Base-by-base conservation (phyloP, 139 green algal genomes). In the Dunaliella sp. region DNA sequence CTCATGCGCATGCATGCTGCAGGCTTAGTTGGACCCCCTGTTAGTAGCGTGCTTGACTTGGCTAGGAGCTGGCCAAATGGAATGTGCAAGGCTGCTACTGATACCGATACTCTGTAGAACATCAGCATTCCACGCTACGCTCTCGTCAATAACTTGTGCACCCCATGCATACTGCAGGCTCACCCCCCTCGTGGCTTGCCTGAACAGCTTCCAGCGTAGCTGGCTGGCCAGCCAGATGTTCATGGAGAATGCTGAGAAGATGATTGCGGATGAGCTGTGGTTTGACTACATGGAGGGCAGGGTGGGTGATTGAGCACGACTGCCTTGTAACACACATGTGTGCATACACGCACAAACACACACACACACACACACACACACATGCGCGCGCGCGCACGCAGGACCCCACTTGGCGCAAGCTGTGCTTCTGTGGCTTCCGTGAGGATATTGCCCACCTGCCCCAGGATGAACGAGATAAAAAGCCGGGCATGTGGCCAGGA, bases 341-440 rank as follows among this genome's bases (percentile, higher is more conserved):
- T 74, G 58, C 58, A 74, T 74, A 30, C 21, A n/a, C n/a, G n/a
- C n/a, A n/a, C n/a, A n/a, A n/a, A n/a, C n/a, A n/a, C n/a, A n/a
- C n/a, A n/a, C n/a, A n/a, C n/a, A n/a, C n/a, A n/a, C n/a, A n/a
- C n/a, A n/a, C n/a, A n/a, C n/a, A n/a, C n/a, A n/a, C n/a, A n/a
- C n/a, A n/a, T n/a, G n/a, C n/a, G n/a, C n/a, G 73, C 3, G 73
- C 22, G 1, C 33, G 3, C 33, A 38, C 76, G 30, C 80, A 84
- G 80, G 80, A 84, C 36, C 33, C 77, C 34, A 22, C 38, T 3
- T 84, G 80, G 80, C n/a, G 32, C 80, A 84, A 84, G 80, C 80
- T 84, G 28, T 84, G 80, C 80, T 84, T 84, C 35, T 38, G 32
- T 72, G 80, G 80, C 38, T 84, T 84, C 38, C 38, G 80, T 38